Evolutionary conservation across 2,329 filamentous ascomycete genomes (phyloP).

Genomic region (Talaromyces sp.): DNA sequence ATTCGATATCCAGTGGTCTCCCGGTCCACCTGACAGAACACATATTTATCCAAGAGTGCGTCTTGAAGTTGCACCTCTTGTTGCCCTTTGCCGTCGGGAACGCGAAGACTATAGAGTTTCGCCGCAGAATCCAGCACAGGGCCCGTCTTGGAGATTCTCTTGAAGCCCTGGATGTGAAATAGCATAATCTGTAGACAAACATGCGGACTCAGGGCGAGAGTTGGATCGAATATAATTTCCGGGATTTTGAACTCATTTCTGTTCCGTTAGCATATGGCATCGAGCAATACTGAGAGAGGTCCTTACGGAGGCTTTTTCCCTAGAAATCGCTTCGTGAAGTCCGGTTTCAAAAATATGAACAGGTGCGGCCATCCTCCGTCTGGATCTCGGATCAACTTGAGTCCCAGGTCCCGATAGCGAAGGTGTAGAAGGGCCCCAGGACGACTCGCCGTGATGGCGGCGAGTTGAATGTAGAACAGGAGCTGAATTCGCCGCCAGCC

Average conservation of each 20-base stretch:
- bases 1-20: constrained; percentile 22
- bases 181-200: constrained; percentile 28
- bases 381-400: constrained; percentile 17
- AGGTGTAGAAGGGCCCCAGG: constrained; percentile 15
- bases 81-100: constrained; percentile 27
- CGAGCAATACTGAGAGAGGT: background rate
- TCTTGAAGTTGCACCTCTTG: constrained; percentile 27
- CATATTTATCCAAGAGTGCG: constrained; percentile 24
- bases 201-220: constrained; percentile 29
- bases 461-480: constrained; percentile 19
- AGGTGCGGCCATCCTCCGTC: constrained; percentile 11
- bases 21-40: constrained; percentile 26
- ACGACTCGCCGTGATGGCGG: constrained; percentile 17
- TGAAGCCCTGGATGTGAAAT: constrained; percentile 29
- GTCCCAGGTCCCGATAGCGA: constrained; percentile 15
- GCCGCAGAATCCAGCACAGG: constrained; percentile 26
- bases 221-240: constrained; percentile 29
- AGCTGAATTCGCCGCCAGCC: constrained; percentile 23
- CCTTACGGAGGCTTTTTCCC: constrained; percentile 12
- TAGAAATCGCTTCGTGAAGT: constrained; percentile 16
- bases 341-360: constrained; percentile 14
- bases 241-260: constrained; percentile 16
- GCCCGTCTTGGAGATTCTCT: constrained; percentile 17
- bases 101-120: constrained; percentile 31
- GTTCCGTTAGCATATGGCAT: background rate